A percentile compares a stretch with the other conserved stretches of the same genome.
Evolutionary conservation across 176 grass and related monocot species (phyloP).

Genomic region (Musa beccarii): DNA sequence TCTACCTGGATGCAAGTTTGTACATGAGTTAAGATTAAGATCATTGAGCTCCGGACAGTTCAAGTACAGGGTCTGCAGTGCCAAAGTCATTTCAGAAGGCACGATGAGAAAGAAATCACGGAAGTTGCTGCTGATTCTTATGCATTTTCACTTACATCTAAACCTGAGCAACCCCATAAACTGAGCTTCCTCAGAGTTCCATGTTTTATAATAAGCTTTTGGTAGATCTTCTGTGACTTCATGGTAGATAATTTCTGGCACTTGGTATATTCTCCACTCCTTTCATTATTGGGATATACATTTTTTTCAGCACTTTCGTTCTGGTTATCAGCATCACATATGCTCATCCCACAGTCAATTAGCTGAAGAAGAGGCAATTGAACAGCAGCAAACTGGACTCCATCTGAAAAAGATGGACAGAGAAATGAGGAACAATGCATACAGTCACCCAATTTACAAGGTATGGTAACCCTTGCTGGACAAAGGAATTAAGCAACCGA

Average conservation of each 20-base stretch:
- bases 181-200: conserved; percentile 56
- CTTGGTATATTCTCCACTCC: conserved; percentile 30
- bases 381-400: conserved; percentile 54
- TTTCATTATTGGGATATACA: conserved; percentile 29
- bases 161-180: conserved; percentile 77
- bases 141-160: conserved; percentile 44
- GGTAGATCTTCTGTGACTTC: conserved; percentile 28
- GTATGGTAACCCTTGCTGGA: not conserved
- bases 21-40: conserved; percentile 82
- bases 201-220: conserved; percentile 88
- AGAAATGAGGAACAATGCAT: not conserved
- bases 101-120: not conserved
- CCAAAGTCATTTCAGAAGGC: not conserved
- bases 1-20: conserved; percentile 83
- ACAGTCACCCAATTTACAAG: not conserved
- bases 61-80: conserved; percentile 51
- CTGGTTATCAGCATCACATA: conserved; percentile 29
- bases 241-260: conserved; percentile 27
- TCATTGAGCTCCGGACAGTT: conserved; percentile 84
- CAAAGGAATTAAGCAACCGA: conserved; percentile 1
- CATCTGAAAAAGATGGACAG: conserved; percentile 30
- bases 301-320: conserved; percentile 22
- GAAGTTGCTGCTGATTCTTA: not conserved
- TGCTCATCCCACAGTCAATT: conserved; percentile 77
- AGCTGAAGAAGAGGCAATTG: conserved; percentile 74